phyloP scores from a whole-genome alignment of 352 stramenopile species.

The Phytopythium oedochilum region DNA sequence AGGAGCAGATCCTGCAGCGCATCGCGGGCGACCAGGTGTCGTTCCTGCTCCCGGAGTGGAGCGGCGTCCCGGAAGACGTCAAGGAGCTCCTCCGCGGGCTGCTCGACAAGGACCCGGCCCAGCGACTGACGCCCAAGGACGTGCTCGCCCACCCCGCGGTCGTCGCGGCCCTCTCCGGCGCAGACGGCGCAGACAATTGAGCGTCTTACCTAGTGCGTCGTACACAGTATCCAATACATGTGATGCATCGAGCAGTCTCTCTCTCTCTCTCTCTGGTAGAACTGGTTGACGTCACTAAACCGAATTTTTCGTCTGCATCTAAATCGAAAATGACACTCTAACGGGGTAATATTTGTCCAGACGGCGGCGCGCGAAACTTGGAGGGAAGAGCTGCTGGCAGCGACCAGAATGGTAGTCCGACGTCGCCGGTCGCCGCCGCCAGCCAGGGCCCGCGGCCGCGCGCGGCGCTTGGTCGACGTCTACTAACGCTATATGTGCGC shows the following conservation, averaged over 20 bases:
- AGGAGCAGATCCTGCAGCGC: slow-evolving; percentile 72
- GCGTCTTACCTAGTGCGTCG: too few species aligned
- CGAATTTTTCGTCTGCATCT: not conserved
- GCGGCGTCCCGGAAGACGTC: slow-evolving; percentile 34
- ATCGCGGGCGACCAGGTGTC: slow-evolving; percentile 43
- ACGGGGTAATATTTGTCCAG: not conserved
- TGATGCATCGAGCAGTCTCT: too few species aligned
- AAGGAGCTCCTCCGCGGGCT: slow-evolving; percentile 66
- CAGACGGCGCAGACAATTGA: not conserved
- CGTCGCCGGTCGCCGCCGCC: not conserved
- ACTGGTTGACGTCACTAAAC: not conserved
- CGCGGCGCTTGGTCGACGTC: too few species aligned
- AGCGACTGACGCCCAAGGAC: slow-evolving; percentile 45
- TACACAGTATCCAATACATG: too few species aligned
- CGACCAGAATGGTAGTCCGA: not conserved
- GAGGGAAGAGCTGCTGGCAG: not conserved
- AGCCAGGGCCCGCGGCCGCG: not conserved
- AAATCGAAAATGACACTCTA: not conserved
- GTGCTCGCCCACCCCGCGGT: slow-evolving; percentile 38
- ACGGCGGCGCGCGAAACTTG: not conserved
- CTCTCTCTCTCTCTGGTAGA: not conserved
- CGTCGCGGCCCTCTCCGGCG: slow-evolving; percentile 8
- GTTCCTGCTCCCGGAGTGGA: slow-evolving; percentile 57
- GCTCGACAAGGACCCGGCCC: slow-evolving; percentile 63
- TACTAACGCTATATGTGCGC: not conserved